Conservation (phyloP, 1,284 basidiomycete species). For the Rhodofomes roseus region DNA sequence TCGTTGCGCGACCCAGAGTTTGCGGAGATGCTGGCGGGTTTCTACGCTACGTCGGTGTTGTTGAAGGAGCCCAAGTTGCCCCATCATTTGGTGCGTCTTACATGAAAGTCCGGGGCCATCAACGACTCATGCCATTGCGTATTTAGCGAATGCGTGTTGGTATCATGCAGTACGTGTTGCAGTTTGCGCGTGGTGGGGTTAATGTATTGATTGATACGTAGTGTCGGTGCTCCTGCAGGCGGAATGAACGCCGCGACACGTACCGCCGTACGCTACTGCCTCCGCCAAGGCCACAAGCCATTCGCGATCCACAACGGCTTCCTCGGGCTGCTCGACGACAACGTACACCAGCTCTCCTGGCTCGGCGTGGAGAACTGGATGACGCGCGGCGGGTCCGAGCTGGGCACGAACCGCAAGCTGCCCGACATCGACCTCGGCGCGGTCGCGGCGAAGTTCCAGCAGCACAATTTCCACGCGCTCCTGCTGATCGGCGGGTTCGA, state of each 20-base stretch:
- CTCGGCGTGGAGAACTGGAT: constrained; percentile 97
- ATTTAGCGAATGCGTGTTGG: constrained; percentile 80
- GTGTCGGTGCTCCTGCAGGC: constrained; percentile 94
- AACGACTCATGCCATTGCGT: not conserved
- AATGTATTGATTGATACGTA: constrained; percentile 28
- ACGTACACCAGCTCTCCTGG: constrained; percentile 88
- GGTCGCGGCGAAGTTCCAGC: constrained; percentile 87
- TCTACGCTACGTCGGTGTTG: constrained; percentile 69
- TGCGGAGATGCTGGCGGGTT: constrained; percentile 81
- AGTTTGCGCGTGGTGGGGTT: not conserved
- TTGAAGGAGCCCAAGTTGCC: constrained; percentile 61
- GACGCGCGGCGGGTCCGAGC: constrained; percentile 94
- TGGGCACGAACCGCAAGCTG: constrained; percentile 91
- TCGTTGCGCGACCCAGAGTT: constrained; percentile 92
- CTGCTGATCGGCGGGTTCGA: constrained; percentile 97
- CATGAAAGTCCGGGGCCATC: too few relatives aligned
- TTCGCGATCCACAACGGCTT: constrained; percentile 95
- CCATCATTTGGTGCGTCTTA: constrained; percentile 48
- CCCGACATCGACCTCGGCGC: constrained; percentile 86
- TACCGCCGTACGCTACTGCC: constrained; percentile 90
- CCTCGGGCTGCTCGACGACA: constrained; percentile 89
- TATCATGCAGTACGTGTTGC: constrained; percentile 75
- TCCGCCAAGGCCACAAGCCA: constrained; percentile 88
- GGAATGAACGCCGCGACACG: constrained; percentile 99
- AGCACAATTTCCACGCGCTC: constrained; percentile 79